Conservation (phyloP, 1,139 yeast genomes). For the Yamadazyma triangularis region DNA sequence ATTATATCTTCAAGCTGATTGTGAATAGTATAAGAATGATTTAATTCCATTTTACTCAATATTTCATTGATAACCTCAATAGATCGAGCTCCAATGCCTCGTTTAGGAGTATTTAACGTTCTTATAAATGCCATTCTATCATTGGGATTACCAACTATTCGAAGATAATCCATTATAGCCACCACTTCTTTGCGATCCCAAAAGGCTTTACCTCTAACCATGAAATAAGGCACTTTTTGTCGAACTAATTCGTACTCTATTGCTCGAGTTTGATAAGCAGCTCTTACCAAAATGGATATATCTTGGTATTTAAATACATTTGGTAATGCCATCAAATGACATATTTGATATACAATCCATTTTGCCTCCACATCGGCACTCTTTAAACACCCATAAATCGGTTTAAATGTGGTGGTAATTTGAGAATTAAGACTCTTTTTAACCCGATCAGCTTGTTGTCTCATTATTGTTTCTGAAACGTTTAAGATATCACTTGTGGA, state of each 20-base stretch:
- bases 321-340: conserved; percentile 38
- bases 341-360: conserved; percentile 54
- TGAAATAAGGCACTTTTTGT: conserved; percentile 55
- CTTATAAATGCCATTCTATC: conserved; percentile 60
- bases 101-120: conserved; percentile 55
- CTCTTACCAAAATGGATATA: conserved; percentile 67
- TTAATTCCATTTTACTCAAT: conserved; percentile 4
- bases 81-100: conserved; percentile 68
- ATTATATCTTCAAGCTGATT: conserved; percentile 1
- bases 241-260: conserved; percentile 60
- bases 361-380: conserved; percentile 52
- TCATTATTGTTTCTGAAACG: conserved; percentile 64
- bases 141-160: conserved; percentile 51
- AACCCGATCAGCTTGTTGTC: conserved; percentile 48
- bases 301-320: conserved; percentile 44
- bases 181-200: conserved; percentile 78
- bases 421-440: conserved; percentile 47
- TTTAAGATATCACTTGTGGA: conserved; percentile 67
- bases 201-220: conserved; percentile 70
- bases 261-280: conserved; percentile 51
- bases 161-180: conserved; percentile 57
- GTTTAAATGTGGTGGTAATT: conserved; percentile 33
- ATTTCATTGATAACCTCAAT: conserved; percentile 27
- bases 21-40: conserved; percentile 12
- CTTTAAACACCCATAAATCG: conserved; percentile 39